Base-by-base conservation (phyloP, 176 grass and related monocot species). In the Luzula sylvatica region DNA sequence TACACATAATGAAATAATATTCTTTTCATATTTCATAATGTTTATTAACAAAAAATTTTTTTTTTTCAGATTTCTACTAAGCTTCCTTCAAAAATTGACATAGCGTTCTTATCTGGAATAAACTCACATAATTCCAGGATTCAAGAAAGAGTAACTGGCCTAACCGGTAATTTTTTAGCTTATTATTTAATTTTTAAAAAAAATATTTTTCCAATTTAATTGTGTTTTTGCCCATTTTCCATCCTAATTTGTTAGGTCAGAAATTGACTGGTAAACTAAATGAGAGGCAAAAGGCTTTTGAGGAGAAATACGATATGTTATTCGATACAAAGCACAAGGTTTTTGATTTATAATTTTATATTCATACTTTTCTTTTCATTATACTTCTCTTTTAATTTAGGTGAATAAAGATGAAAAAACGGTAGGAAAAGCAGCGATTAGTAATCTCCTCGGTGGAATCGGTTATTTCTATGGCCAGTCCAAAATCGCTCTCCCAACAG, bases 381-480 rank as follows among this genome's bases (percentile, higher is more conserved):
- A n/a, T n/a, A n/a, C n/a, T n/a, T n/a, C 67, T 17, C n/a, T 53
- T 68, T 66, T 56, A 38, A 72, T 76, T 52, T 76, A 90, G 85
- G 71, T 82, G 22, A 43, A 67, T 67, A 58, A 72, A 60, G 80
- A 74, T 69, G 58, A 78, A 46, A 55, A 79, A 50, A 50, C 63
- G 52, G 81, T 80, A 53, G 92, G 92, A 45, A 77, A 73, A 74
- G 71, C 85, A 61, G 92, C 92, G 35, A 78, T 90, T 26, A 79
- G 73, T 52, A 96, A 79, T 81, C 77, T 96, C 54, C 71, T 96
- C 52, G 92, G 92, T 38, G 81, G 92, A 15, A 65, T 96, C 52
- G 92, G 92, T 50, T 96, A 86, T 47, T 96, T 96, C 81, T 89
- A 77, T 32, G 92, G 92, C 50, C 92, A 96, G 43, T 96, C 85